Conservation (phyloP, 73 alveolate genomes). For the Diophrys sp. region DNA sequence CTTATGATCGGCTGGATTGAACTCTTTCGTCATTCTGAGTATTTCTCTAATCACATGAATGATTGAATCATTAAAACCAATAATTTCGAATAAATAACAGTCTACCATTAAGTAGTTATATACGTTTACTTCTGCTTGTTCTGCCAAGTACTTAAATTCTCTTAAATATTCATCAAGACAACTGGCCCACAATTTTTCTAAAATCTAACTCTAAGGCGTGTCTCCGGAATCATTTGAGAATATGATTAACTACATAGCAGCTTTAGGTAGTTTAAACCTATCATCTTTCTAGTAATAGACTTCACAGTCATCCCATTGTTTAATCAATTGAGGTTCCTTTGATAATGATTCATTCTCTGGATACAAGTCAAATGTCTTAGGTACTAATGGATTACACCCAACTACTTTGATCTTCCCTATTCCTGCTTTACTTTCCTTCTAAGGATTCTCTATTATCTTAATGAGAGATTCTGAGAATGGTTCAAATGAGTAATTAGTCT, state of each 20-base stretch:
- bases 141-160: constrained; percentile 82
- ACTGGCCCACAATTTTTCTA: constrained; percentile 55
- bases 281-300: constrained; percentile 82
- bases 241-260: constrained; percentile 19
- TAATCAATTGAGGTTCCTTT: constrained; percentile 51
- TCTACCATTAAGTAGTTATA: neutral
- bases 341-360: constrained; percentile 44
- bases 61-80: constrained; percentile 53
- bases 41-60: constrained; percentile 36
- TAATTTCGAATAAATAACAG: constrained; percentile 25
- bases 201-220: constrained; percentile 49
- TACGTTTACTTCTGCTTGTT: constrained; percentile 45
- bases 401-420: constrained; percentile 58
- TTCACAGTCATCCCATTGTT: constrained; percentile 44
- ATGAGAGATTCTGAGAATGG: constrained; percentile 57
- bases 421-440: constrained; percentile 18
- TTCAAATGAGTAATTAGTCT: constrained; percentile 71
- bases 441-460: constrained; percentile 41
- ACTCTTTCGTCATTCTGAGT: constrained; percentile 14
- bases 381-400: constrained; percentile 71
- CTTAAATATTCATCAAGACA: constrained; percentile 71
- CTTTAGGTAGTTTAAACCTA: constrained; percentile 77
- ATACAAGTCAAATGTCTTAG: constrained; percentile 68
- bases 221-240: constrained; percentile 33
- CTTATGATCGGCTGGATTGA: constrained; percentile 13